Conservation (phyloP, 208 protist genomes). For the Leptomonas seymouri region DNA sequence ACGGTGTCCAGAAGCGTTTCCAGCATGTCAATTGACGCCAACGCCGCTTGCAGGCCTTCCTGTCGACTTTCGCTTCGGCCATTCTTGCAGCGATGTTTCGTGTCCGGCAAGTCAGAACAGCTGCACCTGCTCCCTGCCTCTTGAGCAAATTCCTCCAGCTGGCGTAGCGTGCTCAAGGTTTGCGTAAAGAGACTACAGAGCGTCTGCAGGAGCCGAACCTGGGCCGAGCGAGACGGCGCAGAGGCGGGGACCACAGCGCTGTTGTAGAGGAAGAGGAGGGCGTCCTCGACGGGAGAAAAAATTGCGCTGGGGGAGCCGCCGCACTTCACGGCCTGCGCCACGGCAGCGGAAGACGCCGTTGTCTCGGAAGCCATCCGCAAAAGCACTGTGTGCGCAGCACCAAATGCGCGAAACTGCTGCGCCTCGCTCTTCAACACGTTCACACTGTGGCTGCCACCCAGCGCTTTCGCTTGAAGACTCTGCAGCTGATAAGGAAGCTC, state of each 20-base stretch:
- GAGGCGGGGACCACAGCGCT: conserved; percentile 24
- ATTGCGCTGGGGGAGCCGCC: too few relatives aligned
- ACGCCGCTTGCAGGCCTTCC: conserved; percentile 6
- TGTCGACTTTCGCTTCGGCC: not conserved
- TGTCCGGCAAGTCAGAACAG: not conserved
- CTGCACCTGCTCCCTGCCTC: not conserved
- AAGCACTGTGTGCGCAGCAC: conserved; percentile 13
- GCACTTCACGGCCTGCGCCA: too few relatives aligned
- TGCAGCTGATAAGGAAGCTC: not conserved
- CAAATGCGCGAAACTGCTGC: conserved; percentile 15
- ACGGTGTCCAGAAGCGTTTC: conserved; percentile 35
- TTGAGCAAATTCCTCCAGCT: not conserved
- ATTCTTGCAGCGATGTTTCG: not conserved
- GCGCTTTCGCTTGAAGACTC: not conserved
- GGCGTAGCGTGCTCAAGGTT: conserved; percentile 22
- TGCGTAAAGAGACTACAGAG: conserved; percentile 30
- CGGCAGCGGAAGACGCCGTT: too few relatives aligned
- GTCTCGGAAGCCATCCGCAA: not conserved
- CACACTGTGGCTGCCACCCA: not conserved
- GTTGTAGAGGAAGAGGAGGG: conserved; percentile 21
- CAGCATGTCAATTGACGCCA: conserved; percentile 14
- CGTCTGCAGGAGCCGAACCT: conserved; percentile 33
- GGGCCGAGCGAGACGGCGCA: conserved; percentile 27
- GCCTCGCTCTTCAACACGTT: not conserved
- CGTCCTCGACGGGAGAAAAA: conserved; percentile 17